Evolutionary conservation across 257 asterid species (phyloP).

Genomic region (Oldenlandia corymbosa): DNA sequence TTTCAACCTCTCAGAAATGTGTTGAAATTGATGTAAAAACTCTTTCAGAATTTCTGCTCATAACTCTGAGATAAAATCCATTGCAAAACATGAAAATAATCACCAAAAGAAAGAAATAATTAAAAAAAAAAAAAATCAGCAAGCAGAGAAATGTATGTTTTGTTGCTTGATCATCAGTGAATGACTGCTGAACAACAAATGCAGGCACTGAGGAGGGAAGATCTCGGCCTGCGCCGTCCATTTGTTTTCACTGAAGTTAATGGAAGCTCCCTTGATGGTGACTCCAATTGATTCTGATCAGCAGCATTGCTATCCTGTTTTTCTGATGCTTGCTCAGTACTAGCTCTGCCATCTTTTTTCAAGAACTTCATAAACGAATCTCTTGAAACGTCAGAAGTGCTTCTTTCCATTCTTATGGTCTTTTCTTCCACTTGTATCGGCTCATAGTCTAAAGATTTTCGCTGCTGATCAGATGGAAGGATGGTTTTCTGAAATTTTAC

Average conservation of each 20-base stretch:
- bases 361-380: conserved; percentile 19
- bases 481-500: conserved; percentile 23
- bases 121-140: neutral
- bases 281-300: conserved; percentile 15
- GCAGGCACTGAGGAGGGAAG: conserved; percentile 73
- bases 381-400: conserved; percentile 40
- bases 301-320: conserved; percentile 17
- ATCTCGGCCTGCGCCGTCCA: conserved; percentile 38
- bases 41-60: neutral
- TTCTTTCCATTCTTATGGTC: conserved; percentile 62
- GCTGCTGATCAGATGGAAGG: conserved; percentile 18
- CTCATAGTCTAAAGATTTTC: conserved; percentile 26
- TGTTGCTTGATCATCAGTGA: conserved; percentile 11
- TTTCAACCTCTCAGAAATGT: conserved; percentile 1
- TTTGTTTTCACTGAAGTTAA: conserved; percentile 23
- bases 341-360: conserved; percentile 20
- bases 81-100: too few relatives aligned
- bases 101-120: neutral
- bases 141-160: neutral
- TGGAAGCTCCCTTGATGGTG: conserved; percentile 25
- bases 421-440: conserved; percentile 44
- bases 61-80: neutral
- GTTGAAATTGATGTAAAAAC: neutral
- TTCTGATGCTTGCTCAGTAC: conserved; percentile 7
- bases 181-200: conserved; percentile 62